Evolutionary conservation across 306 rosid genomes (phyloP), one percentile per base, ranked within the genome.

Genomic region (Cucumis melo): DNA sequence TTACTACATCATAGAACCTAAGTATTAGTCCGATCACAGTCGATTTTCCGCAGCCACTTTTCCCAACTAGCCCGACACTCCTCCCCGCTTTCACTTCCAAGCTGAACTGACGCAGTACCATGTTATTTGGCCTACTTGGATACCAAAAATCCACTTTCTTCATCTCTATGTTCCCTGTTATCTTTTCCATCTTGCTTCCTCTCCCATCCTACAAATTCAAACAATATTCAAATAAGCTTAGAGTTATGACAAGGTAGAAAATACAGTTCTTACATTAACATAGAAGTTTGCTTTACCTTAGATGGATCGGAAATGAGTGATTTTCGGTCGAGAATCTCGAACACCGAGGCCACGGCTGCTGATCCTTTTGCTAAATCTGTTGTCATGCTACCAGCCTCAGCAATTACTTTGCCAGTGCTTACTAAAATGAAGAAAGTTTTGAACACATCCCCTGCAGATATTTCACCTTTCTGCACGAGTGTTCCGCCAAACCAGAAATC

Each of bases 371-470:
- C 98, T 21, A 94, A 85, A 81, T 91, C 97, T 51, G 97, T 89
- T 60, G 98, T 94, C 98, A 94, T 91, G 83, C 98, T 94, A 27
- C 98, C 98, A 4, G 98, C 98, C 0, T 94, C 98, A n/a, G 98
- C 99, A 14, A 92, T 94, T 36, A 94, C 97, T 78, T 94, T 94
- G 1, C 99, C 97, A 7, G 97, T 94, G 80, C 97, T 94, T 0
- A 94, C 93, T 81, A 94, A 81, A 7, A 92, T 91, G 79, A 94
- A 94, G 79, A 94, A 94, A 23, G 99, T 94, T 65, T 87, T 94
- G 84, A 94, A 91, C 82, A 94, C 97, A 82, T 86, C 99, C 44
- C 99, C 97, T 19, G 99, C 87, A 27, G 97, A 88, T 53, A 94
- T 89, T 16, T 89, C 84, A 13, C 96, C 85, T 65, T 78, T 87